Conservation (phyloP, 2,329 filamentous ascomycete genomes). For the Fusarium devonianum region DNA sequence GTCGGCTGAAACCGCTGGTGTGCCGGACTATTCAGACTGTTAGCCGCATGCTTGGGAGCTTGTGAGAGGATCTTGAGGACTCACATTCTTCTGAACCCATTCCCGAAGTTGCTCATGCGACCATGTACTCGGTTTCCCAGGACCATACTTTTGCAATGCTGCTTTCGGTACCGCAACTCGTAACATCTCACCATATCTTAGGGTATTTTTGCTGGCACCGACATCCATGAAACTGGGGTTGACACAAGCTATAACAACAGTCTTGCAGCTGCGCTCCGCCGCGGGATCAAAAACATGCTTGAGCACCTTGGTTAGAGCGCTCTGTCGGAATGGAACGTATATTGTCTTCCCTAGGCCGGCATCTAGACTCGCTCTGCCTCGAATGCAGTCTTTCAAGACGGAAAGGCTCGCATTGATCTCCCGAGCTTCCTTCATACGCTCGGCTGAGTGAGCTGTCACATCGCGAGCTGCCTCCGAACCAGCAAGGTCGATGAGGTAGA, state of each 20-base stretch:
- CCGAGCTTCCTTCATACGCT: conserved; percentile 55
- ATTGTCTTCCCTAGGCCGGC: conserved; percentile 42
- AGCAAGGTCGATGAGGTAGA: conserved; percentile 58
- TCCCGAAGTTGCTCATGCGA: conserved; percentile 47
- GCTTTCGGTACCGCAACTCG: conserved; percentile 47
- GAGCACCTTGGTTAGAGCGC: conserved; percentile 55
- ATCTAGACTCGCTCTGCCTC: conserved; percentile 51
- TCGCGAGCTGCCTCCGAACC: conserved; percentile 59
- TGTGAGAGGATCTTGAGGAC: conserved; percentile 15
- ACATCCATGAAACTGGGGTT: conserved; percentile 56
- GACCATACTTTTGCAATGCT: conserved; percentile 35
- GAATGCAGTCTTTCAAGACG: conserved; percentile 61
- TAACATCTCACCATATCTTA: conserved; percentile 58
- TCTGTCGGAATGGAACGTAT: conserved; percentile 56
- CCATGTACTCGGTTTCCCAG: conserved; percentile 49
- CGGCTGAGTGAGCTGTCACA: conserved; percentile 47
- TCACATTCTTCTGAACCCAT: conserved; percentile 53
- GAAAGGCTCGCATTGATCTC: conserved; percentile 59
- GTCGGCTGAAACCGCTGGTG: conserved; percentile 44
- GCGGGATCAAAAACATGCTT: conserved; percentile 59
- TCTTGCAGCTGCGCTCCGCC: conserved; percentile 49
- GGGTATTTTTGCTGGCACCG: conserved; percentile 55
- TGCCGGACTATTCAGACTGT: conserved; percentile 46
- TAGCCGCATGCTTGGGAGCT: not conserved
- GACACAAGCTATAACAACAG: conserved; percentile 56